Evolutionary conservation across 768 basidiomycete genomes (phyloP), one percentile per base, ranked within the genome.

Genomic region (Termitomyces sp.): DNA sequence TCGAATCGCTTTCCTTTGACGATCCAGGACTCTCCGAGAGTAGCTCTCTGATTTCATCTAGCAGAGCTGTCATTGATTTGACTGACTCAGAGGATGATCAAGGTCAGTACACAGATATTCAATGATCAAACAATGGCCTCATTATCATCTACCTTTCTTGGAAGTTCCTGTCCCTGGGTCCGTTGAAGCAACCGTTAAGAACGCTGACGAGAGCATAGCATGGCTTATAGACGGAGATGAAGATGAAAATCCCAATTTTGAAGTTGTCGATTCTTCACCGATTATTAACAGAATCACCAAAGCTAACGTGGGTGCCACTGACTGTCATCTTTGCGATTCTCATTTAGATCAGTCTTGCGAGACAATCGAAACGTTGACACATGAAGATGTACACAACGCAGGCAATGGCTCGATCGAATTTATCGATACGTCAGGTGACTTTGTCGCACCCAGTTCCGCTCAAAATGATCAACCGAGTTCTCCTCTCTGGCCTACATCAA

Each of bases 171-270:
- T 14, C 42, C 32, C 3, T 46, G 25, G 47, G 40, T 12, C 17
- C 16, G 11, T 4, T 19, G 19, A 35, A 16, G 46, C n/a, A 21
- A 16, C 41, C 7, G 19, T 51, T 23, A 34, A 27, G 27, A 38
- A 19, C 31, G 21, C 21, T 19, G 23, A 53, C 32, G 42, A 76
- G 47, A 77, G 77, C 62, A 84, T 89, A 71, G 78, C 82, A 2
- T 89, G 86, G 87, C 71, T 90, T 21, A 67, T 89, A 10, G 85
- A 81, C 38, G 76, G 84, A 25, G 85, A 84, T 56, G 85, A 87
- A 51, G 86, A 86, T 54, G 85, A 87, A 51, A 86, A 86, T 44
- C 75, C 74, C 10, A 73, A 76, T 43, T 72, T 85, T 60, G 75
- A 77, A 56, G 79, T 85, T 38, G 48, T 81, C n/a, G 71, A 74